Evolutionary conservation across 1,284 basidiomycete species (phyloP), one percentile per base, ranked within the genome.

Genomic region (Cronartium ribicola): DNA sequence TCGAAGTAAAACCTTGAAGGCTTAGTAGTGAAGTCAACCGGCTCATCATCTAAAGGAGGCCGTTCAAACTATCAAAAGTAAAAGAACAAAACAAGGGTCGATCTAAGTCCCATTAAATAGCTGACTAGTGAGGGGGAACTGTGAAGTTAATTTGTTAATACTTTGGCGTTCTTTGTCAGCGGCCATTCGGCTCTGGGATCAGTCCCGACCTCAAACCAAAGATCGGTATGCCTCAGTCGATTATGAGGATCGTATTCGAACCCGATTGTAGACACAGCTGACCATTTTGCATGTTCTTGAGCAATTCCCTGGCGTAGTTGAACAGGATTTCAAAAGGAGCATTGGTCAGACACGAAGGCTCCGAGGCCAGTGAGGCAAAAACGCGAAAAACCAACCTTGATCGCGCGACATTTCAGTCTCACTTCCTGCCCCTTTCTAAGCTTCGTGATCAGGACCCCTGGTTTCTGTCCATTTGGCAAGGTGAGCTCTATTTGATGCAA

Each of bases 231-330:
- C 75, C 93, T 87, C 41, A 99, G 85, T 81, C 92, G 92, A 84
- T 99, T 99, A 84, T 98, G 87, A 13, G 96, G 96, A 82, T 99
- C 96, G 79, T 99, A 99, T 83, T 99, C 96, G 79, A 96, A 98
- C 1, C 90, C 88, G 22, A 98, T 89, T 1, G 96, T 94, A 0
- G 93, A 91, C 75, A 94, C 91, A 13, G 96, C 95, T 0, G 93
- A 96, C 94, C 95, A 98, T 83, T 99, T 99, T 6, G 96, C 94
- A 80, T 99, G 96, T 81, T 98, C 94, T 84, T 98, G 97, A 7
- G 94, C 94, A 76, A 97, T 90, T 39, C 95, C 95, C 92, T 96
- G 78, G 22, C 20, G 3, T n/a, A n/a, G n/a, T n/a, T n/a, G n/a
- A n/a, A n/a, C n/a, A n/a, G n/a, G n/a, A n/a, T n/a, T n/a, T 13